Percentiles rank a stretch among this genome's conserved stretches.
phyloP scores from a whole-genome alignment of 768 basidiomycete species.

The Termitomyces sp. region DNA sequence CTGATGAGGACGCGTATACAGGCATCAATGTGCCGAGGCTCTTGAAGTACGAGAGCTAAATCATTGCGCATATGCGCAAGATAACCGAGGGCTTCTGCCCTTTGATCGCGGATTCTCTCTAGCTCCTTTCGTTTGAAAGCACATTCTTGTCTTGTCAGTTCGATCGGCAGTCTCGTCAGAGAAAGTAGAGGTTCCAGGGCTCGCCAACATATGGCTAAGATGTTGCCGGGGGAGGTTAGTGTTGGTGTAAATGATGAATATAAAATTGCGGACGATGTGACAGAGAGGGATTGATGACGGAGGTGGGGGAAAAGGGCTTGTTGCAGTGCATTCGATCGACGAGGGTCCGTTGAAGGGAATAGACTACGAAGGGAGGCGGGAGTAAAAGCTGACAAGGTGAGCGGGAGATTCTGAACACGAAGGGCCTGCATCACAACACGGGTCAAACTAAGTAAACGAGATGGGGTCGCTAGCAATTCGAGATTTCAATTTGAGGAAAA shows the following conservation, averaged over 20 bases:
- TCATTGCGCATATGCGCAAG: conserved; percentile 54
- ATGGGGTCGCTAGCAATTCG: conserved; percentile 42
- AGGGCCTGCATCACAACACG: conserved; percentile 41
- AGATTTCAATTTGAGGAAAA: not conserved
- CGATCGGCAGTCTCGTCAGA: conserved; percentile 50
- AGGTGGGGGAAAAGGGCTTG: conserved; percentile 66
- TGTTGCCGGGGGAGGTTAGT: conserved; percentile 3
- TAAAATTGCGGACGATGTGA: conserved; percentile 20
- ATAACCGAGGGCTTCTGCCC: conserved; percentile 65
- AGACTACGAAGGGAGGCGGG: conserved; percentile 47
- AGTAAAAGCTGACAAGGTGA: conserved; percentile 45
- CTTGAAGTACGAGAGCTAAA: conserved; percentile 34
- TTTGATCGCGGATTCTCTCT: conserved; percentile 62
- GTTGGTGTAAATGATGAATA: conserved; percentile 7
- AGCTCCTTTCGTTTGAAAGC: conserved; percentile 55
- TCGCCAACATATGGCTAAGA: conserved; percentile 14
- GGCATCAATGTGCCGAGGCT: conserved; percentile 17
- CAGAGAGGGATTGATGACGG: conserved; percentile 19
- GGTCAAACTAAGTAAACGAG: conserved; percentile 36
- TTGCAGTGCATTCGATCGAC: conserved; percentile 51
- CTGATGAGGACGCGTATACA: conserved; percentile 19
- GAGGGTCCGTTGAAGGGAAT: conserved; percentile 42
- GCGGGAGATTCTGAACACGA: conserved; percentile 41
- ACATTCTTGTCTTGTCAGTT: conserved; percentile 69
- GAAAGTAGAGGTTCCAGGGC: conserved; percentile 22